Base-by-base conservation (phyloP, 306 rosid genomes). In the Myrica gale region DNA sequence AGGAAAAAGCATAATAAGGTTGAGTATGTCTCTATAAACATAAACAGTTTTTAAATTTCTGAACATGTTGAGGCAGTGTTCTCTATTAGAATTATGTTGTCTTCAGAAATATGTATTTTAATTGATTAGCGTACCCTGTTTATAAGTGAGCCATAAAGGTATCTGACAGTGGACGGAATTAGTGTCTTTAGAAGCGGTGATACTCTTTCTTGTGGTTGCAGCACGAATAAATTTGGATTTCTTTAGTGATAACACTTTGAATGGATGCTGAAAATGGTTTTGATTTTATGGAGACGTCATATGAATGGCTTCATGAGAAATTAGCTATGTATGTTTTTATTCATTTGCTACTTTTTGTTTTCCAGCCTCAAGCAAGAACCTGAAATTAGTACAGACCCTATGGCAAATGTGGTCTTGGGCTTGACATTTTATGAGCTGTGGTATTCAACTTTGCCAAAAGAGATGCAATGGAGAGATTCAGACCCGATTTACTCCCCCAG, bases 361-460 rank as follows among this genome's bases (percentile, higher is more conserved):
- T 54, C 50, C 81, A 94, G 97, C 79, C 86, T 94, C 41, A 85
- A 81, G 76, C 92, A 87, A 80, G 84, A 81, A 76, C 69, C 23
- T 9, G 88, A 60, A 5, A 84, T 74, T 77, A 88, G 67, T 47
- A 37, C 52, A 63, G 90, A 84, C 76, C 88, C 93, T 8, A 69
- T 81, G 80, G 82, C 87, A 54, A 86, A 86, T 83, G 74, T 92
- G 84, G 76, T 88, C 56, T 74, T 88, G 54, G 98, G 94, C 68
- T 78, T 90, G 88, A 76, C 90, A 76, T 90, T 69, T 82, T 89
- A 84, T 78, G 88, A 86, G 62, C 47, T 85, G 55, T 94, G 97
- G 96, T 88, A 84, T 79, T 85, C 94, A 56, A 81, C 83, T 55
- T 76, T 90, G 70, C 92, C 96, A 11, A 51, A 78, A 77, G 94